Evolutionary conservation across 768 basidiomycete species (phyloP), one percentile per base, ranked within the genome.

Genomic region (Russula sp.): DNA sequence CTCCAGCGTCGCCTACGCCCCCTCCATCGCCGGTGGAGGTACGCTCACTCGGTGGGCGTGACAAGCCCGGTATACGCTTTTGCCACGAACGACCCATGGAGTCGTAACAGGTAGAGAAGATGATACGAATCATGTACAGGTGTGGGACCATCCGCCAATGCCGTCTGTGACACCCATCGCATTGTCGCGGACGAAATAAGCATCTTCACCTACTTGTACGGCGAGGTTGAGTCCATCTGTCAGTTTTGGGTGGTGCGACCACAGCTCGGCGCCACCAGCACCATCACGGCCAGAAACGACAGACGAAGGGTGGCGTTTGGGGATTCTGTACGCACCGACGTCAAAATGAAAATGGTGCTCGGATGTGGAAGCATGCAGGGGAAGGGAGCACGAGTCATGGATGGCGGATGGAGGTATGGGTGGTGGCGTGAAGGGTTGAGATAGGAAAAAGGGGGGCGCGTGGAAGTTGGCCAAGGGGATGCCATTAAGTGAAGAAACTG

Each of bases 121-220:
- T 47, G 55, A 63, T 8, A 56, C 39, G 32, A 34, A 64, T 60
- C 11, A 69, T 75, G 20, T 68, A 79, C 78, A 72, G 60, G 70
- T 67, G 39, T 71, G 73, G 62, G 86, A 81, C 94, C 94, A 97
- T 0, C 94, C 94, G 0, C 95, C 95, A 0, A 98, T 95, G 35
- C 95, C 95, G 71, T 98, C 95, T 4, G 94, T 92, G 9, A 98
- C 88, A 18, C 95, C 95, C 79, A 98, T 87, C 6, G 92, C 90
- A 70, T 94, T 89, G 61, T 86, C 82, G 6, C 83, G 77, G 6
- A 91, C 75, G 65, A 92, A 92, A 70, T 94, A 96, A 5, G 94
- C 91, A 70, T 98, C 94, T 73, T 98, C 94, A 44, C 94, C 94
- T 11, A 97, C 86, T 70, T 91, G 88, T 0, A 88, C 85, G 0